phyloP scores from a whole-genome alignment of 2,329 filamentous ascomycete species.

The Clonostachys byssicola region DNA sequence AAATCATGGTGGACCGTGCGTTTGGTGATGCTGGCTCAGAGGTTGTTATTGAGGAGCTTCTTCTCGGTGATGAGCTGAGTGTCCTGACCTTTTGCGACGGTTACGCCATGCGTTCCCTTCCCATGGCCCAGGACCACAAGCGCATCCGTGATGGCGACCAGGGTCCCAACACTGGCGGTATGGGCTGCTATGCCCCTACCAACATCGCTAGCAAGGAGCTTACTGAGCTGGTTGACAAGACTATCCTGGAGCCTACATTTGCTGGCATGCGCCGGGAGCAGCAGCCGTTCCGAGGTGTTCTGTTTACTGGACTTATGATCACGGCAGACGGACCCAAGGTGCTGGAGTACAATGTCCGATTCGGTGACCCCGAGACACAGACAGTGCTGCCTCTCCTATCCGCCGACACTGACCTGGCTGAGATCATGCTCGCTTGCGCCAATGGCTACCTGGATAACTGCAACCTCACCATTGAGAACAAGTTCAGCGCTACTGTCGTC shows the following conservation, averaged over 20 bases:
- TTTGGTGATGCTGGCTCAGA: slow-evolving; percentile 86
- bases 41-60: slow-evolving; percentile 92
- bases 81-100: slow-evolving; percentile 92
- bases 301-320: slow-evolving; percentile 94
- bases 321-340: slow-evolving; percentile 76
- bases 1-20: slow-evolving; percentile 85
- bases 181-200: slow-evolving; percentile 96
- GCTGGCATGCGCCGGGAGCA: slow-evolving; percentile 82
- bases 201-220: slow-evolving; percentile 71
- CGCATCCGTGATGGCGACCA: slow-evolving; percentile 85
- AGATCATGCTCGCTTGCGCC: slow-evolving; percentile 83
- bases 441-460: slow-evolving; percentile 70
- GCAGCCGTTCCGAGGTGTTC: slow-evolving; percentile 67
- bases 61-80: slow-evolving; percentile 88
- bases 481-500: slow-evolving; percentile 88
- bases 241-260: slow-evolving; percentile 82
- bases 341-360: slow-evolving; percentile 90
- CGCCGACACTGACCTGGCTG: slow-evolving; percentile 75
- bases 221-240: slow-evolving; percentile 71
- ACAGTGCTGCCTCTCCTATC: slow-evolving; percentile 77
- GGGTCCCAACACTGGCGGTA: slow-evolving; percentile 92
- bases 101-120: slow-evolving; percentile 75
- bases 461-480: slow-evolving; percentile 60
- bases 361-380: slow-evolving; percentile 90
- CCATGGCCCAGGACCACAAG: slow-evolving; percentile 96